phyloP scores from a whole-genome alignment of 352 stramenopile species.

The Elongisporangium senticosum region DNA sequence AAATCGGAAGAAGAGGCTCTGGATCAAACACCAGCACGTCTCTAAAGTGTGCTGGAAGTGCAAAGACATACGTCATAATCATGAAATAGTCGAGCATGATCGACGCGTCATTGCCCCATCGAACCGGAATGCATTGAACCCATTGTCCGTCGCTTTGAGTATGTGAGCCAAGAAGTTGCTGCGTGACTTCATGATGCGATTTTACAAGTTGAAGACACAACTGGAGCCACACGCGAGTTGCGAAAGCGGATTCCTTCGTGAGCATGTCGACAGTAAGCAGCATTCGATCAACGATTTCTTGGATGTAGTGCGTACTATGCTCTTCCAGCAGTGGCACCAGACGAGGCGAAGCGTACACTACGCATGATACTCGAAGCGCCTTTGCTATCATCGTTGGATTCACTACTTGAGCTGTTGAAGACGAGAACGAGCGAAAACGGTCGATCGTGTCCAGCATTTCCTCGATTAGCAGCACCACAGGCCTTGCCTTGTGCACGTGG shows the following conservation, averaged over 20 bases:
- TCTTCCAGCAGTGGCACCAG: neutral
- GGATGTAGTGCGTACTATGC: neutral
- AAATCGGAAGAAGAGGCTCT: neutral
- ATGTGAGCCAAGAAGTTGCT: neutral
- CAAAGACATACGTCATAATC: neutral
- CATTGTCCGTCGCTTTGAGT: neutral
- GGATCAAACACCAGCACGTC: neutral
- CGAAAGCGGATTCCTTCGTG: neutral
- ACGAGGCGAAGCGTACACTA: neutral
- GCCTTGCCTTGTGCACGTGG: constrained; percentile 4
- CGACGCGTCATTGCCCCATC: neutral
- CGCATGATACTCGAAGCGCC: neutral
- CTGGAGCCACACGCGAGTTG: neutral
- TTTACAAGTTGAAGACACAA: neutral
- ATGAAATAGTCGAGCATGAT: neutral
- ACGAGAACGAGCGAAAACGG: neutral
- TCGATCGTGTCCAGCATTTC: neutral
- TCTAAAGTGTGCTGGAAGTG: neutral
- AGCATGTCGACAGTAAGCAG: neutral
- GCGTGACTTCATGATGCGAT: neutral
- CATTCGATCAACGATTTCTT: neutral
- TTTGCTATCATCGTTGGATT: neutral
- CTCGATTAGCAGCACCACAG: neutral
- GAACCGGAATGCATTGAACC: neutral
- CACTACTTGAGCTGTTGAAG: neutral